phyloP scores from a whole-genome alignment of 2,329 filamentous ascomycete genomes.

The Volutella citrinella region DNA sequence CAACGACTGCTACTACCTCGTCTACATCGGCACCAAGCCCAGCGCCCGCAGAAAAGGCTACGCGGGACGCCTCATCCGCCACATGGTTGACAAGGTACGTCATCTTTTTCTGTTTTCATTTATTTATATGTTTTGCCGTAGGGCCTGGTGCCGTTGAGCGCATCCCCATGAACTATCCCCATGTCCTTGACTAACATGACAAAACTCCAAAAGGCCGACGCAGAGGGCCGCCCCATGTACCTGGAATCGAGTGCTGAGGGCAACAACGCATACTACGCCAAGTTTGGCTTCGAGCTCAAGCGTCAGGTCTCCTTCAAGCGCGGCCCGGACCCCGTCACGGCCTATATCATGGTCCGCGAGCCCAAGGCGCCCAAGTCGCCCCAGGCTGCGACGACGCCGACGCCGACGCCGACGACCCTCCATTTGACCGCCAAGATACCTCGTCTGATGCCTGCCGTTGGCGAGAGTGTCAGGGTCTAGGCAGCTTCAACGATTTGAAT shows the following conservation, averaged over 20 bases:
- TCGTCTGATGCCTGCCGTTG: slow-evolving; percentile 18
- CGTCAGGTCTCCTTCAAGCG: slow-evolving; percentile 62
- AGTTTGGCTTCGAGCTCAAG: slow-evolving; percentile 68
- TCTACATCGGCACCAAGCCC: slow-evolving; percentile 77
- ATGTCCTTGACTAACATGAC: no score
- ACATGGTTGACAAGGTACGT: slow-evolving; percentile 62
- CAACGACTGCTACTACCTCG: slow-evolving; percentile 72
- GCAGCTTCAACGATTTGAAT: no score
- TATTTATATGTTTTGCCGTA: no score
- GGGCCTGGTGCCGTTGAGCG: no score
- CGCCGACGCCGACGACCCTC: no score
- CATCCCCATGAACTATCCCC: no score
- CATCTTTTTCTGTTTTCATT: no score
- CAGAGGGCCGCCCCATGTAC: slow-evolving; percentile 66
- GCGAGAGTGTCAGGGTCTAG: slow-evolving; percentile 21
- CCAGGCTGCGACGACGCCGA: slow-evolving; percentile 22
- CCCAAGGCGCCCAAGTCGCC: slow-evolving; percentile 41
- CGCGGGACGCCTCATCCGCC: slow-evolving; percentile 65
- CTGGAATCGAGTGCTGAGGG: slow-evolving; percentile 70
- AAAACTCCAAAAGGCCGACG: slow-evolving; percentile 54
- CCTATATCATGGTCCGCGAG: slow-evolving; percentile 83
- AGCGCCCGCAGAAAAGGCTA: slow-evolving; percentile 69
- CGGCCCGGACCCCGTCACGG: slow-evolving; percentile 54
- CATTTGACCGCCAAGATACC: no score
- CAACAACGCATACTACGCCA: slow-evolving; percentile 71